Percentiles rank a stretch among this genome's conserved stretches.
Conservation (phyloP, 148 eudicot genomes). For the Linanthus parryae region DNA sequence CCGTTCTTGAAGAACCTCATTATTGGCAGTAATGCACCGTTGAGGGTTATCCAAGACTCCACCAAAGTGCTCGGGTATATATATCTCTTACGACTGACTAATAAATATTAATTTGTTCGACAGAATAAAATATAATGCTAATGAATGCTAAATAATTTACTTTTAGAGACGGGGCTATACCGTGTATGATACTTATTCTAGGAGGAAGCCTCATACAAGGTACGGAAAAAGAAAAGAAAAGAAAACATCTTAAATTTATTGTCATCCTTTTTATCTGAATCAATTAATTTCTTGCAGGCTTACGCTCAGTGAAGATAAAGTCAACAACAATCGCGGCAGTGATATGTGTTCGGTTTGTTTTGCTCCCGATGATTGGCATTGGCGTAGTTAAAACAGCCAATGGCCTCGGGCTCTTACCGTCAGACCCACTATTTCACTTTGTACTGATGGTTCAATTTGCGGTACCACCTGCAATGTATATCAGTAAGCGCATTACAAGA, state of each 20-base stretch:
- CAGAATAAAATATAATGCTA: too few species aligned
- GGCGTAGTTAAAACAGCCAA: slow-evolving; percentile 60
- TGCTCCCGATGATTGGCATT: slow-evolving; percentile 63
- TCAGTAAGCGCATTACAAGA: slow-evolving; percentile 27
- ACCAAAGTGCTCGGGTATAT: slow-evolving; percentile 64
- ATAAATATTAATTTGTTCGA: too few species aligned
- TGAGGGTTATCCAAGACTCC: slow-evolving; percentile 63
- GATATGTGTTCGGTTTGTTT: slow-evolving; percentile 44
- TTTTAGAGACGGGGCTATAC: slow-evolving; percentile 62
- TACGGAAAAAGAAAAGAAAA: too few species aligned
- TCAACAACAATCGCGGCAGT: slow-evolving; percentile 31
- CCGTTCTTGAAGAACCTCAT: slow-evolving; percentile 53
- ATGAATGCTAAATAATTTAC: background rate
- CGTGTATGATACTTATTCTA: slow-evolving; percentile 70
- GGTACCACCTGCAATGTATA: slow-evolving; percentile 88
- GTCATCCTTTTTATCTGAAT: too few species aligned
- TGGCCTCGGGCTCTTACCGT: slow-evolving; percentile 58
- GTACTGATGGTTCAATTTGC: slow-evolving; percentile 75
- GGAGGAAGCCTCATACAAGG: slow-evolving; percentile 86
- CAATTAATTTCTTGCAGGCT: too few species aligned
- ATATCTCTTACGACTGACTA: too few species aligned
- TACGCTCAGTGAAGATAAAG: slow-evolving; percentile 35
- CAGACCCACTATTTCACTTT: slow-evolving; percentile 64
- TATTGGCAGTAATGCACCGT: slow-evolving; percentile 62
- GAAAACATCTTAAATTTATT: too few species aligned